Base-by-base conservation (phyloP, 2,329 filamentous ascomycete genomes). In the Neofusicoccum umdonicola region DNA sequence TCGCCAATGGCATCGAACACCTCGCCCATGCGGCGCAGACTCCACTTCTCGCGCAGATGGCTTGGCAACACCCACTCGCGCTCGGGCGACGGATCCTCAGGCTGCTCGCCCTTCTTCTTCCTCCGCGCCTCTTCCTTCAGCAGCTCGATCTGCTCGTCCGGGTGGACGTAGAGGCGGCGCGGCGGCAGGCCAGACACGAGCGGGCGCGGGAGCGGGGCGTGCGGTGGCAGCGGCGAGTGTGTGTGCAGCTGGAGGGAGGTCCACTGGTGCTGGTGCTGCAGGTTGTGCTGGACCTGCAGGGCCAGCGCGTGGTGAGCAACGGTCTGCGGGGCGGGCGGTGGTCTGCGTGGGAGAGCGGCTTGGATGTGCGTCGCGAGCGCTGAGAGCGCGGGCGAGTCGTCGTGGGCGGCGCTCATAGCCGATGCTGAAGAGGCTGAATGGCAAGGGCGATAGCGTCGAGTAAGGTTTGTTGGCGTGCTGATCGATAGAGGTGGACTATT, bases 211-310 rank as follows among this genome's bases (percentile, higher is more conserved):
- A 87, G 81, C 45, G 75, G 71, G 3, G 67, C 68, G 65, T 39
- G 57, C 11, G 71, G 72, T 65, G 77, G 74, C 69, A 78, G 60
- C 19, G 78, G 77, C 47, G 81, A 78, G 62, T 79, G 76, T 1
- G 77, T 82, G 75, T 89, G 83, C 19, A 87, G 72, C 56, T 82
- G 76, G 51, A 93, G 77, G 22, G 82, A 75, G 22, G 84, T 85
- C 91, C 91, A 95, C 73, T 88, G 85, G 76, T 94, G 91, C 75
- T 93, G 90, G 74, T 90, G 82, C 69, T 85, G 82, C 54, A 95
- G 85, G 75, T 93, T 93, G 75, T 89, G 85, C 62, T 87, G 80
- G 57, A 93, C 87, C 57, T 87, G 82, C 34, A 82, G 76, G 50
- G 86, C 83, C 54, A 91, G 84, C 58, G 83, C 77, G 69, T 81